phyloP scores from a whole-genome alignment of 208 protist genomes.

The Trypanosoma platydactyli region DNA sequence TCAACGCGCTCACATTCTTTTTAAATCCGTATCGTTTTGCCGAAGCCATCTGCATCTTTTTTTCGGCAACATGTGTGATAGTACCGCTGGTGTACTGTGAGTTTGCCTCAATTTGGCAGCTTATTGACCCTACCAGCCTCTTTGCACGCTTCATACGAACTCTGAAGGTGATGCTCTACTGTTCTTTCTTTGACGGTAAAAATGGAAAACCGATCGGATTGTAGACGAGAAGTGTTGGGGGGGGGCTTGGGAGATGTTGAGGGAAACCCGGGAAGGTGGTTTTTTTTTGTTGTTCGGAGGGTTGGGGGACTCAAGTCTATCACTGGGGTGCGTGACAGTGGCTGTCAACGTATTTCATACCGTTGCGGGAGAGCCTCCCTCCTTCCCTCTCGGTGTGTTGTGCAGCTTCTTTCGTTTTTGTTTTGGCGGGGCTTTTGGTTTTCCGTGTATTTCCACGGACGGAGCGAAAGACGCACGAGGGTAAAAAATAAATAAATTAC shows the following conservation, averaged over 20 bases:
- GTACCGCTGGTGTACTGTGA: conserved; percentile 68
- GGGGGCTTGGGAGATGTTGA: not conserved
- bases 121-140: conserved; percentile 79
- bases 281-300: not conserved
- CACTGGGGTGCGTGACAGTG: too few relatives aligned
- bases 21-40: conserved; percentile 54
- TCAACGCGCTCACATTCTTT: conserved; percentile 62
- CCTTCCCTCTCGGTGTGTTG: too few relatives aligned
- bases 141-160: conserved; percentile 58
- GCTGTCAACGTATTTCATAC: too few relatives aligned
- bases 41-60: conserved; percentile 54
- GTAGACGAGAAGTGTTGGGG: conserved; percentile 29
- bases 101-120: conserved; percentile 81
- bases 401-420: too few relatives aligned
- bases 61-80: conserved; percentile 53
- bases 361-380: too few relatives aligned
- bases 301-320: too few relatives aligned
- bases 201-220: conserved; percentile 80
- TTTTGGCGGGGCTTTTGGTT: too few relatives aligned
- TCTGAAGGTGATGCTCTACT: conserved; percentile 63
- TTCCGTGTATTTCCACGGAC: too few relatives aligned
- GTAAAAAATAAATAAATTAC: too few relatives aligned
- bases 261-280: not conserved
- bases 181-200: conserved; percentile 48
- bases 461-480: too few relatives aligned